These are phyloP conservation scores for Fusarium abutilonis DNA, from an alignment of 2,329 filamentous ascomycete genomes.

Conservation along the genomic window DNA sequence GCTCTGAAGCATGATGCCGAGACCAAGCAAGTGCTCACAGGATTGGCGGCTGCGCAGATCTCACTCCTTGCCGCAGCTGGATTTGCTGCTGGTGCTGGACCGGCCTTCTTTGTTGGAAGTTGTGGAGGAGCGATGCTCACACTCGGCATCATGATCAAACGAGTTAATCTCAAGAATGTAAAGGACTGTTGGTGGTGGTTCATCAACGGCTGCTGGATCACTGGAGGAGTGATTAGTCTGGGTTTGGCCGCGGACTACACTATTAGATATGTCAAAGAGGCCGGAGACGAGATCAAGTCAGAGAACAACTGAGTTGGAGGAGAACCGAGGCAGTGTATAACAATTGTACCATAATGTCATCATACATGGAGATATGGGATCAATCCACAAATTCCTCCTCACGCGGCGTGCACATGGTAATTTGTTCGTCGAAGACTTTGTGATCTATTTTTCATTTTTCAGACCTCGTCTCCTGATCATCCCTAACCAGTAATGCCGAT, in stretches of 20 bases:
- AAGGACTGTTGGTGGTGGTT: slow-evolving; percentile 83
- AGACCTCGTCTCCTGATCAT: slow-evolving; percentile 56
- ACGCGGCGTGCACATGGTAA: slow-evolving; percentile 31
- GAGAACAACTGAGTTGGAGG: slow-evolving; percentile 1
- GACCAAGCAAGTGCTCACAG: slow-evolving; percentile 79
- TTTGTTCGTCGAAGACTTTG: slow-evolving; percentile 46
- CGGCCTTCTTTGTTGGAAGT: slow-evolving; percentile 73
- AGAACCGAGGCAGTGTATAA: slow-evolving; percentile 28
- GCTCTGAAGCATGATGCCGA: slow-evolving; percentile 80
- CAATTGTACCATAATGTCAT: slow-evolving; percentile 36
- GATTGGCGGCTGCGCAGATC: slow-evolving; percentile 75
- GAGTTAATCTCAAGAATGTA: slow-evolving; percentile 71
- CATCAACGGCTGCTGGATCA: slow-evolving; percentile 74
- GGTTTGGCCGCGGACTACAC: slow-evolving; percentile 70
- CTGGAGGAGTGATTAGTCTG: slow-evolving; percentile 68
- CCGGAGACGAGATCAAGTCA: slow-evolving; percentile 36
- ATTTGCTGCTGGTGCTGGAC: slow-evolving; percentile 71
- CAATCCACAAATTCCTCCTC: slow-evolving; percentile 16
- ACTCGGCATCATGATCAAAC: slow-evolving; percentile 73
- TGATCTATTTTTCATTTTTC: slow-evolving; percentile 52
- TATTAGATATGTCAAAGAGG: slow-evolving; percentile 56
- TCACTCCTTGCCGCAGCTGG: slow-evolving; percentile 76
- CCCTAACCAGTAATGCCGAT: slow-evolving; percentile 59
- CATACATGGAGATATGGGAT: slow-evolving; percentile 22
- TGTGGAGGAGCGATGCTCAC: slow-evolving; percentile 71